phyloP scores from a whole-genome alignment of 805 yeast genomes.

The Candida caryicola region DNA sequence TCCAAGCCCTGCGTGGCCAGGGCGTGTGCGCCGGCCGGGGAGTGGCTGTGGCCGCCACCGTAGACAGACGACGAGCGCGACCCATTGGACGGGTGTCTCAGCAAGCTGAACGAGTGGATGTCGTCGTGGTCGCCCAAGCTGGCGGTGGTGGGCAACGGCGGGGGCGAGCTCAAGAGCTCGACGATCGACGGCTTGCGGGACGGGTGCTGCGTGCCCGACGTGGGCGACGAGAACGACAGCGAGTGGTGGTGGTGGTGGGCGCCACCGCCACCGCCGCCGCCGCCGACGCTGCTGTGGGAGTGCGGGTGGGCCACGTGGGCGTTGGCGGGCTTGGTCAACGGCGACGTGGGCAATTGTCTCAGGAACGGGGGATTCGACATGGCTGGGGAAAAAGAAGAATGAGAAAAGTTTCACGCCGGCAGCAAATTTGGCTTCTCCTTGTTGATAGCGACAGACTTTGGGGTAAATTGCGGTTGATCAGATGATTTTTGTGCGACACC shows the following conservation, averaged over 20 bases:
- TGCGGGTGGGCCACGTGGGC: slow-evolving; percentile 1
- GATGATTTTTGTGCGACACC: too few species aligned
- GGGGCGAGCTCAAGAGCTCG: slow-evolving; percentile 74
- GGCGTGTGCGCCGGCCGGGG: background rate
- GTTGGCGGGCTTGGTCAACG: slow-evolving; percentile 2
- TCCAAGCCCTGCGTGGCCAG: slow-evolving; percentile 31
- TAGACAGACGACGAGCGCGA: slow-evolving; percentile 17
- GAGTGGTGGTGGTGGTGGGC: slow-evolving; percentile 3
- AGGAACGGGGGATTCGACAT: slow-evolving; percentile 16
- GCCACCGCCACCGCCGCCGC: too few species aligned
- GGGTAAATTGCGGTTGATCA: too few species aligned
- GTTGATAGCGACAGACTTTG: too few species aligned
- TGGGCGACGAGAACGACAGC: slow-evolving; percentile 1
- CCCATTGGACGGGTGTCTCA: slow-evolving; percentile 33
- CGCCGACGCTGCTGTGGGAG: background rate
- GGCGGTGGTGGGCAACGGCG: slow-evolving; percentile 52
- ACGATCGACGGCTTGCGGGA: slow-evolving; percentile 64
- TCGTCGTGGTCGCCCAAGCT: slow-evolving; percentile 37
- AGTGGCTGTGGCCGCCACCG: background rate
- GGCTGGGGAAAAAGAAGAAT: slow-evolving; percentile 1
- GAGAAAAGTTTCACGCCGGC: too few species aligned
- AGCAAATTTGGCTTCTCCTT: too few species aligned
- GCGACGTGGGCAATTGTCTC: slow-evolving; percentile 12
- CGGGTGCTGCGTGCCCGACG: slow-evolving; percentile 11
- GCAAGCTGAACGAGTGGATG: slow-evolving; percentile 36